Percentiles rank a stretch among this genome's conserved stretches.
phyloP scores from a whole-genome alignment of 108 stramenopile species.

The Skeletonema grethae region DNA sequence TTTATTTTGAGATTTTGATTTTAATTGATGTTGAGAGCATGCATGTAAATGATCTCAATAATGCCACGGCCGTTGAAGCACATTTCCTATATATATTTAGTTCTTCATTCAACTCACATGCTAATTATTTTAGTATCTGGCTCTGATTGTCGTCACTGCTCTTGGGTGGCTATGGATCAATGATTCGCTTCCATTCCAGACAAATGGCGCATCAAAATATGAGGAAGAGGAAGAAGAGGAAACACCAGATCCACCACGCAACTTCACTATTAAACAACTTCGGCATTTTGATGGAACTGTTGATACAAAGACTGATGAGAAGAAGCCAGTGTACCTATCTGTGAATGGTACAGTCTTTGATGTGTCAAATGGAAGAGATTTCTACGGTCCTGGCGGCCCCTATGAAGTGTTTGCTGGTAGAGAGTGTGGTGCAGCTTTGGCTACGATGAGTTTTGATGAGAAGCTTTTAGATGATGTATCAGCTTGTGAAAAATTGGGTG shows the following conservation, averaged over 20 bases:
- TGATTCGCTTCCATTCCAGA: slow-evolving; percentile 29
- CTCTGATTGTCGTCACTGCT: slow-evolving; percentile 33
- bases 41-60: neutral
- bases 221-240: slow-evolving; percentile 57
- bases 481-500: slow-evolving; percentile 71
- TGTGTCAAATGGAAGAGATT: slow-evolving; percentile 85
- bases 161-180: slow-evolving; percentile 45
- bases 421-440: slow-evolving; percentile 92
- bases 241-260: slow-evolving; percentile 70
- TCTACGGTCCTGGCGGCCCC: slow-evolving; percentile 92
- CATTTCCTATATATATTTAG: neutral
- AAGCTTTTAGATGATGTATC: slow-evolving; percentile 78
- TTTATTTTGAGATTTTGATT: neutral
- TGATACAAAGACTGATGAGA: slow-evolving; percentile 68
- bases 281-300: slow-evolving; percentile 74
- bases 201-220: slow-evolving; percentile 31
- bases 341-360: slow-evolving; percentile 92
- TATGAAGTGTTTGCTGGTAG: slow-evolving; percentile 95
- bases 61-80: neutral
- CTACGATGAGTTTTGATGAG: slow-evolving; percentile 93
- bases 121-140: slow-evolving; percentile 36
- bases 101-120: slow-evolving; percentile 9
- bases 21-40: neutral
- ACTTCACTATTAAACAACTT: slow-evolving; percentile 85
- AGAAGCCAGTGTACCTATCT: slow-evolving; percentile 91